Base-by-base conservation (phyloP, 1,284 basidiomycete genomes). In the Lentinus polychrous region DNA sequence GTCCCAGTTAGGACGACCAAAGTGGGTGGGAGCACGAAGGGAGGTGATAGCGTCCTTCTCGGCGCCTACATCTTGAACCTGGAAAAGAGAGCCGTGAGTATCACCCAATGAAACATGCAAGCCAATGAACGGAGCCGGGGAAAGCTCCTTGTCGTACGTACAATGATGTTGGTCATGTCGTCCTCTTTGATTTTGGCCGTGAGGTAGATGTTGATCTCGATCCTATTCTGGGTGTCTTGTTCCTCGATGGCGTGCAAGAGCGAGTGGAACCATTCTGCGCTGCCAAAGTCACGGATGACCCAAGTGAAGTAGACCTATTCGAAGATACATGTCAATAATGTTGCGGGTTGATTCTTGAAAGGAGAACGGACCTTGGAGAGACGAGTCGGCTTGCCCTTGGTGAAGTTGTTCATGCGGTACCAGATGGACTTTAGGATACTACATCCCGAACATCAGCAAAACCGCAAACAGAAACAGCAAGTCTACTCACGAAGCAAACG, bases 181-280 rank as follows among this genome's bases (percentile, higher is more conserved):
- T 91, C 88, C 56, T 91, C 86, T 68, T 88, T 87, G 59, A 95
- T 76, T 70, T 81, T 87, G 33, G 84, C 86, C 0, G 92, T 95
- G 24, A 95, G 77, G 65, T 94, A 94, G 55, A 93, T 92, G 66
- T 86, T 91, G 61, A 94, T 92, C 70, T 92, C 90, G 56, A 93
- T 92, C 51, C 81, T 68, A 60, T 86, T 83, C 65, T 83, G 79
- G 12, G 76, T 76, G 60, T 94, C 92, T 63, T 94, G 90, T 55
- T 91, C 90, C 65, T 95, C 92, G 57, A 94, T 91, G 20, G 92
- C 92, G 56, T 87, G 81, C 52, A 95, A 71, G 23, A 95, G 77
- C n/a, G 86, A 89, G 67, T 93, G 90, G 79, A 95, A 94, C 91
- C 91, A 94, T 63, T 92, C 90, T 18, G 89, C 87, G 10, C 75